These are phyloP conservation scores for Aspergillus amoenus DNA, from an alignment of 2,329 filamentous ascomycete species.

Conservation along the genomic window DNA sequence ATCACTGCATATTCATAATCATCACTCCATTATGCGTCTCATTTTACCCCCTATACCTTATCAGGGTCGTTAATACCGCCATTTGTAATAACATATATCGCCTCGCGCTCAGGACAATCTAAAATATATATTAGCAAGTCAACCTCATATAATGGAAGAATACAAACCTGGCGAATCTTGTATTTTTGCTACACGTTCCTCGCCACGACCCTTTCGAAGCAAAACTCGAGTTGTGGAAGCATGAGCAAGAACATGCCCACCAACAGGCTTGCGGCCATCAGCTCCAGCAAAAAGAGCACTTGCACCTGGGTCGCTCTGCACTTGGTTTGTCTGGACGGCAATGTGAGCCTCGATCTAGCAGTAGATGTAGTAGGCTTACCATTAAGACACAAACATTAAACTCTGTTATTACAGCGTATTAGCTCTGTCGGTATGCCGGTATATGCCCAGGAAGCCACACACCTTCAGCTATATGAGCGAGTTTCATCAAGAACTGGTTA, in stretches of 20 bases:
- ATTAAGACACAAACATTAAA: conserved; percentile 67
- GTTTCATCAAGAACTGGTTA: conserved; percentile 62
- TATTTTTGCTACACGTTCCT: conserved; percentile 69
- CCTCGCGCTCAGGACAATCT: conserved; percentile 69
- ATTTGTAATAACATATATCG: conserved; percentile 68
- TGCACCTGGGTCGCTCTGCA: conserved; percentile 69
- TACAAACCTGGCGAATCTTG: conserved; percentile 63
- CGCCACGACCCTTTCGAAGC: conserved; percentile 66
- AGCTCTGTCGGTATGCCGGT: too few species aligned
- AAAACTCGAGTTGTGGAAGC: conserved; percentile 66
- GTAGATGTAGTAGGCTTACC: conserved; percentile 38
- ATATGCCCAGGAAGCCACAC: conserved; percentile 8
- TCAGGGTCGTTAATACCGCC: conserved; percentile 69
- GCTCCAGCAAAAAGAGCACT: conserved; percentile 66
- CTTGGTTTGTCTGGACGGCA: conserved; percentile 62
- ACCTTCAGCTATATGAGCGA: conserved; percentile 66
- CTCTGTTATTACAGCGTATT: conserved; percentile 42
- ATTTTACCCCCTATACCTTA: conserved; percentile 47
- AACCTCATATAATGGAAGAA: conserved; percentile 9
- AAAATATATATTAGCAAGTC: conserved; percentile 7
- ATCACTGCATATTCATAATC: neutral
- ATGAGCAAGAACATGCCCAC: conserved; percentile 68
- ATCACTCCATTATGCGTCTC: neutral
- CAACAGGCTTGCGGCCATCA: conserved; percentile 66
- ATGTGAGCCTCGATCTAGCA: neutral